phyloP scores from a whole-genome alignment of 371 early-diverging fungal genomes.

The Dichotomocladium elegans region DNA sequence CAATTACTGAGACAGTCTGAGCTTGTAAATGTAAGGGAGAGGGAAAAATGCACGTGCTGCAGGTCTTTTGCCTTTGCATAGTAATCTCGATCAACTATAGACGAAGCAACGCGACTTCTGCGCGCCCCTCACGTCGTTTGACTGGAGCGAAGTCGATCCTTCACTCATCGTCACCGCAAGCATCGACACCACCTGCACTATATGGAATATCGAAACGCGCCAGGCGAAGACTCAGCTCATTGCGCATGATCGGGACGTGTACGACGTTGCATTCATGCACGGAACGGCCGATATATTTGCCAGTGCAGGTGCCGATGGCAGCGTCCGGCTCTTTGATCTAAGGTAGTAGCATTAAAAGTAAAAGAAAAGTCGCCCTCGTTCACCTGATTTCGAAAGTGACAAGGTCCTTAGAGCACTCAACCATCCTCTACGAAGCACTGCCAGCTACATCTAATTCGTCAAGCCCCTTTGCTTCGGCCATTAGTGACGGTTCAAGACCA shows the following conservation, averaged over 20 bases:
- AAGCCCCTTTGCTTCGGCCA: constrained; percentile 19
- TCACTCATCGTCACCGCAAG: constrained; percentile 83
- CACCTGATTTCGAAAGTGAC: constrained; percentile 5
- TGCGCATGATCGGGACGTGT: constrained; percentile 96
- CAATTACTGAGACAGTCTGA: constrained; percentile 42
- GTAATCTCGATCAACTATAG: too few species aligned
- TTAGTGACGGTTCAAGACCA: constrained; percentile 45
- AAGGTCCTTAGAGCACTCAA: constrained; percentile 86
- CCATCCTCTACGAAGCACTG: constrained; percentile 94
- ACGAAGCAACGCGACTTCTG: constrained; percentile 64
- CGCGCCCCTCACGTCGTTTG: constrained; percentile 93
- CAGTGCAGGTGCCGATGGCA: constrained; percentile 95
- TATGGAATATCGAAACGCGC: constrained; percentile 92
- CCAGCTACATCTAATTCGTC: constrained; percentile 36
- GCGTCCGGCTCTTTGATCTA: constrained; percentile 95
- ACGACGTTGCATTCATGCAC: constrained; percentile 90
- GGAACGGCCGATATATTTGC: constrained; percentile 89
- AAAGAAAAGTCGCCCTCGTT: neutral
- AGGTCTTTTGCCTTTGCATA: neutral
- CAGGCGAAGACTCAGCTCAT: constrained; percentile 97
- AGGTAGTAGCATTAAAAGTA: constrained; percentile 44
- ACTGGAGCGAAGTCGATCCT: constrained; percentile 92
- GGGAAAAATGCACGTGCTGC: neutral
- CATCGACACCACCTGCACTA: constrained; percentile 97
- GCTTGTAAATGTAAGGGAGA: constrained; percentile 52